Base-by-base conservation (phyloP, 306 rosid species). In the Delonix regia region DNA sequence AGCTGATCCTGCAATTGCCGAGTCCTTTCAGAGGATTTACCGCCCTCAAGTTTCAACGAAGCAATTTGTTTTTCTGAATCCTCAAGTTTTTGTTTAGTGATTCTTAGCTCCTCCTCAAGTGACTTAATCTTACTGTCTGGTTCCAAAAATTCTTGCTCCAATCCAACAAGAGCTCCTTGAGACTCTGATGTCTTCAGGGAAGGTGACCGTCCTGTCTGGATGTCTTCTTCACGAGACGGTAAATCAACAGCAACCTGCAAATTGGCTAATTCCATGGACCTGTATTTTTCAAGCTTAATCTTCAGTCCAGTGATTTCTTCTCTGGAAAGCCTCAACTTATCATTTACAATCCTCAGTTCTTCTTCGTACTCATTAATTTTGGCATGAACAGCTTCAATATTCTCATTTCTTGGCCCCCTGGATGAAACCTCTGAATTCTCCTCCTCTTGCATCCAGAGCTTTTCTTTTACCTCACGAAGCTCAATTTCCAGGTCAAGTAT, bases 401-500 rank as follows among this genome's bases (percentile, higher is more conserved):
- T 73, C 52, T 91, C 92, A 47, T 28, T 33, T 71, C 79, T 79
- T 81, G 5, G 48, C 4, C 80, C 82, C n/a, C 60, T 78, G 13
- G 72, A 81, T 44, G 78, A 74, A 79, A 77, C 75, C 63, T 85
- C 89, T 10, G 51, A 68, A 62, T 59, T 84, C 8, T 83, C 96
- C 76, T 85, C 92, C 79, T 83, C 89, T 70, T 79, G 84, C 62
- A 81, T 48, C 71, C 63, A 86, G 44, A 91, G 83, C 85, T 86
- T 93, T 78, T 88, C 98, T 80, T 86, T 92, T 76, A 83, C 84
- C 78, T 83, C 94, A 7, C 96, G 97, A 11, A 90, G 93, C 86
- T 94, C 97, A 53, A 82, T 85, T 83, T 95, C 99, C 91, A 93
- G 81, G 19, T 93, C 98, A 33, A 85, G 44, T 65, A 87, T 87